phyloP scores from a whole-genome alignment of 345 rosid genomes.

The Camelina hispida region DNA sequence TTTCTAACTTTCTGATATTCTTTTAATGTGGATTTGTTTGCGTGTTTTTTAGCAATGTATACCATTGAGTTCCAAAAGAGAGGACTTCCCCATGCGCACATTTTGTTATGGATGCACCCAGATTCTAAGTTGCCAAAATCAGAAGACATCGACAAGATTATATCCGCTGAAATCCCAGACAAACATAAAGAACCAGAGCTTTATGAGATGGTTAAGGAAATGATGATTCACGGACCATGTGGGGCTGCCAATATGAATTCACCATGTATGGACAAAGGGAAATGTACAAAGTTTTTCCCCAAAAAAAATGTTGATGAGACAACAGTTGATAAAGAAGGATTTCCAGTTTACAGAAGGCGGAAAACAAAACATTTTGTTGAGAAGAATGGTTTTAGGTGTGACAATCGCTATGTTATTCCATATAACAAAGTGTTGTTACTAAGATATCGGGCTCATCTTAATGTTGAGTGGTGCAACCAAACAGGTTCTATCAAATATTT shows the following conservation, averaged over 20 bases:
- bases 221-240: not conserved
- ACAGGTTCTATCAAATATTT: not conserved
- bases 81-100: not conserved
- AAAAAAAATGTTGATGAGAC: not conserved
- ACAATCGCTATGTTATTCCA: no score
- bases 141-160: not conserved
- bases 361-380: no score
- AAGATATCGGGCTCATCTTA: no score
- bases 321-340: not conserved
- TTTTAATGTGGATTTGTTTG: no score
- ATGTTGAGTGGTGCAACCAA: not conserved
- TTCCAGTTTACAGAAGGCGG: not conserved
- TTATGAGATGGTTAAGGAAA: not conserved
- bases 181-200: not conserved
- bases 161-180: not conserved
- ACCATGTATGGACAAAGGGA: not conserved
- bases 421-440: no score
- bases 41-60: no score
- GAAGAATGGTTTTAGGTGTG: no score
- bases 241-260: not conserved
- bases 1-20: no score
- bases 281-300: not conserved
- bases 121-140: not conserved
- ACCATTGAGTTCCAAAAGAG: no score
- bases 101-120: not conserved